Evolutionary conservation across 2,329 filamentous ascomycete species (phyloP), one percentile per base, ranked within the genome.

Genomic region (Botryotinia narcissicola): DNA sequence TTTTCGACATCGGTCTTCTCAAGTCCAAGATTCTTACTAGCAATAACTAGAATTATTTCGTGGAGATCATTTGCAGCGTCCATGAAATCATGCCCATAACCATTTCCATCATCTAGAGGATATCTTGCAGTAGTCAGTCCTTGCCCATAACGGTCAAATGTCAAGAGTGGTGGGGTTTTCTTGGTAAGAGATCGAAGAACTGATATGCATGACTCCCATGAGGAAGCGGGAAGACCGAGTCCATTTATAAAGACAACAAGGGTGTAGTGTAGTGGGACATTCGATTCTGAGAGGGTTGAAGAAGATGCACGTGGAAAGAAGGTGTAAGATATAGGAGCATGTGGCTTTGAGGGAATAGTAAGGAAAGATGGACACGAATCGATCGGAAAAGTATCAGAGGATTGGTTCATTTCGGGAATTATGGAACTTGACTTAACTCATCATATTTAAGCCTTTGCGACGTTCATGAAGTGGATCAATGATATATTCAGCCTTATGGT

Each of bases 241-340:
- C 80, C 80, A 48, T 81, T 82, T 16, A 82, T 71, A 60, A 80
- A 81, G 44, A 81, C 77, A 18, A 82, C 70, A 12, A 82, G 77
- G 32, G 40, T 69, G 7, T 48, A 54, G 8, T 51, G 14, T 75
- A 54, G 20, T 64, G 73, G 40, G 46, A 44, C 60, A 61, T 35
- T 62, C 22, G 5, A 12, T 32, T n/a, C 59, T 67, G 75, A n/a
- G 66, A 67, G 75, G 78, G 14, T 73, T 51, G 14, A 75, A 71
- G 64, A 78, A 46, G 20, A 51, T 61, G 22, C 22, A 51, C 22
- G 7, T 32, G 62, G 63, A 40, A 59, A 78, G 57, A 81, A 79
- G 42, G 79, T 79, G 71, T 80, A 80, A 14, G 78, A 78, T 22
- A 82, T 74, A 32, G 78, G 76, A 64, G 80, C 78, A 9, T 77